These are phyloP conservation scores for Lipomyces sp. DNA, from an alignment of 805 yeast species.

Conservation along the genomic window DNA sequence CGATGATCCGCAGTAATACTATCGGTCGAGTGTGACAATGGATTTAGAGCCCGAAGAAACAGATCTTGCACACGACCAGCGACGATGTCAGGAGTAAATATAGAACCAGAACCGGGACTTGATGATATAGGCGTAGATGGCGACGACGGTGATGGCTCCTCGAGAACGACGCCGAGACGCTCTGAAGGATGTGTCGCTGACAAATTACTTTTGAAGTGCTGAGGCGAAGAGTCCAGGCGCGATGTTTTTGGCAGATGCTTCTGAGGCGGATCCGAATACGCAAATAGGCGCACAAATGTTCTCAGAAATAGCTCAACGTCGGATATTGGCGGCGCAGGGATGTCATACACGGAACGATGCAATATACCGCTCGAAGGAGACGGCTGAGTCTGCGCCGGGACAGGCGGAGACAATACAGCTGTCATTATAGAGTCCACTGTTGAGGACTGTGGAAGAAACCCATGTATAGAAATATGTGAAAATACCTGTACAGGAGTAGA, in stretches of 20 bases:
- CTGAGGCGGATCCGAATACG: constrained; percentile 8
- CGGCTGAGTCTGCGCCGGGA: neutral
- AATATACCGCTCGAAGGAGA: neutral
- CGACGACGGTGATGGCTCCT: neutral
- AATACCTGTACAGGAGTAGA: neutral
- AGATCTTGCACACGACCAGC: neutral
- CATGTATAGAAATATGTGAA: neutral
- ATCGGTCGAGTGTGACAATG: neutral
- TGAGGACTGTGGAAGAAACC: neutral
- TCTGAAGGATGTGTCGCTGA: neutral
- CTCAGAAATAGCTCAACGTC: constrained; percentile 27
- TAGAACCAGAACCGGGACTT: neutral
- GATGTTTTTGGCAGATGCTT: neutral
- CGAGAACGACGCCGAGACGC: neutral
- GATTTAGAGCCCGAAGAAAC: neutral
- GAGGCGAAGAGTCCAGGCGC: neutral
- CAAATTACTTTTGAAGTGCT: neutral
- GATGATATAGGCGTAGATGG: neutral
- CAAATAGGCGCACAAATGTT: constrained; percentile 23
- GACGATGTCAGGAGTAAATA: neutral
- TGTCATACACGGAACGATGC: constrained; percentile 16
- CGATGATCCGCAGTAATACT: neutral
- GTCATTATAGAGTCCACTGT: neutral
- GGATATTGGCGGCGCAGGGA: constrained; percentile 26
- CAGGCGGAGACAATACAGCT: neutral